Percentiles rank a stretch among this genome's conserved stretches.
phyloP scores from a whole-genome alignment of 1,284 basidiomycete genomes.

The Tilletia setariae region DNA sequence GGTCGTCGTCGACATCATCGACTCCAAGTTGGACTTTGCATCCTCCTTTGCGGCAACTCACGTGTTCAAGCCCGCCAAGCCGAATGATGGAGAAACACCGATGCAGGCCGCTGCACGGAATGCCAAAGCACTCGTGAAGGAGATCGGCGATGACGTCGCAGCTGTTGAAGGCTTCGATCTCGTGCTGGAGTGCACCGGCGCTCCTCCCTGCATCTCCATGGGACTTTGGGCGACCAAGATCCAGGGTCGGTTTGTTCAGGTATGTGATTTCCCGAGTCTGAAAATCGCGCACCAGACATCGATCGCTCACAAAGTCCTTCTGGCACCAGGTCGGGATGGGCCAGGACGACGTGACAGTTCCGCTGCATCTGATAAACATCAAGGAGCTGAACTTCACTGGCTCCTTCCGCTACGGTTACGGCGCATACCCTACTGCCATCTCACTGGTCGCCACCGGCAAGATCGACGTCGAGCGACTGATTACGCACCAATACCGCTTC shows the following conservation, averaged over 20 bases:
- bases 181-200: conserved; percentile 64
- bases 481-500: conserved; percentile 60
- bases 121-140: conserved; percentile 56
- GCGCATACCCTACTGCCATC: conserved; percentile 65
- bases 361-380: conserved; percentile 45
- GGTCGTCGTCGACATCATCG: conserved; percentile 67
- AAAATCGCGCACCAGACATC: neutral
- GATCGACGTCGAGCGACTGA: conserved; percentile 63
- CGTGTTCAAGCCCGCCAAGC: conserved; percentile 64
- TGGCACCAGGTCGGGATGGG: conserved; percentile 63
- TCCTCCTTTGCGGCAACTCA: conserved; percentile 83
- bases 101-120: conserved; percentile 59
- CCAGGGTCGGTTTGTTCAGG: conserved; percentile 44
- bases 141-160: conserved; percentile 57
- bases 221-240: conserved; percentile 38
- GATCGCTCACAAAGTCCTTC: neutral
- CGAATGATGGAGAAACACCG: conserved; percentile 40
- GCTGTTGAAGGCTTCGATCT: conserved; percentile 61
- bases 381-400: conserved; percentile 80
- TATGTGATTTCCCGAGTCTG: neutral
- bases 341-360: conserved; percentile 52
- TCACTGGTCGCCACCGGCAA: conserved; percentile 60
- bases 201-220: conserved; percentile 51
- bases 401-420: conserved; percentile 81
- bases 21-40: conserved; percentile 79